Conservation (phyloP, 176 grass and related monocot species). For the Tillandsia leiboldiana region DNA sequence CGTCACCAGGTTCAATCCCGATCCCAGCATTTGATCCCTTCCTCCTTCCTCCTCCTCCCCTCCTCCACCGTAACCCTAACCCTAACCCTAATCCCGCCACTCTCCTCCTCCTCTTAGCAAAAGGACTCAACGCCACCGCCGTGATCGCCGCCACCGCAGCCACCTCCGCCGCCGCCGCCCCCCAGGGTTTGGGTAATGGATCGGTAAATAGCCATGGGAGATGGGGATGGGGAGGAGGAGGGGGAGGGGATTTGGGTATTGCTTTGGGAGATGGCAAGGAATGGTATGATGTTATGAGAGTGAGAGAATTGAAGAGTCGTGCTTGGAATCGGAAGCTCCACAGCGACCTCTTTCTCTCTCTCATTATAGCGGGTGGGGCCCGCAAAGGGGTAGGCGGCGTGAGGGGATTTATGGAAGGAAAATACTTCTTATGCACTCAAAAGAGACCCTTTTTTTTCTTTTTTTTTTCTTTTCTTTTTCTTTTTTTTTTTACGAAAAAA, state of each 20-base stretch:
- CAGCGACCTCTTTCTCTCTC: not conserved
- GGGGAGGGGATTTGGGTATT: slow-evolving; percentile 51
- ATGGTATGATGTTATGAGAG: slow-evolving; percentile 12
- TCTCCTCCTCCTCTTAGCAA: too few species aligned
- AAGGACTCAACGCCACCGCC: not conserved
- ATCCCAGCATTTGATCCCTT: slow-evolving; percentile 48
- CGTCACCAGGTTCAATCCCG: slow-evolving; percentile 85
- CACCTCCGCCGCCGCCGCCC: not conserved
- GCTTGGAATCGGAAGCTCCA: slow-evolving; percentile 6
- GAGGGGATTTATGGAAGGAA: not conserved
- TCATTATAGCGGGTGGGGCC: not conserved
- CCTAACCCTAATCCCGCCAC: too few species aligned
- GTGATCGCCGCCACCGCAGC: not conserved
- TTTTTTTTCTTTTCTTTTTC: too few species aligned
- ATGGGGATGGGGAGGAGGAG: slow-evolving; percentile 28
- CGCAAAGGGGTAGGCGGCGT: slow-evolving; percentile 1
- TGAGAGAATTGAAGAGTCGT: slow-evolving; percentile 1
- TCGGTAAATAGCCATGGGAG: not conserved
- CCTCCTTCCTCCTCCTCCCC: not conserved
- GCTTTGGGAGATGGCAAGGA: slow-evolving; percentile 45
- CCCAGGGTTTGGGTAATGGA: not conserved
- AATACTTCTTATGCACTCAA: too few species aligned
- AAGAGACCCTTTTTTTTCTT: too few species aligned
- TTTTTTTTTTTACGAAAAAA: too few species aligned
- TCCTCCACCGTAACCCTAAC: too few species aligned